Conservation (phyloP, 768 basidiomycete genomes). For the Trametes gibbosa region DNA sequence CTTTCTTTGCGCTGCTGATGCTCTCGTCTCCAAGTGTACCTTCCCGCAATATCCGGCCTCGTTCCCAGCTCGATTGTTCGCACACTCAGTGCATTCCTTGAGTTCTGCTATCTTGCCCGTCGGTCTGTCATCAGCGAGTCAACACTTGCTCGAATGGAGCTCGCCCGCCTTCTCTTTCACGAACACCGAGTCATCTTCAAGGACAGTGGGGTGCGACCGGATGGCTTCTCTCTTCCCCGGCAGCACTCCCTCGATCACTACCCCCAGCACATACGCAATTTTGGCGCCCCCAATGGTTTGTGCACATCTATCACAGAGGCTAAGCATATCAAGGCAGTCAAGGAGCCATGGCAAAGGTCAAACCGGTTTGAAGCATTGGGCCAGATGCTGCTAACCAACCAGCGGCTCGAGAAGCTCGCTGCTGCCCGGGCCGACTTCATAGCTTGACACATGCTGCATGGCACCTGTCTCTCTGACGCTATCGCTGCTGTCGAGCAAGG, state of each 20-base stretch:
- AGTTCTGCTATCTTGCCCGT: conserved; percentile 23
- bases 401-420: not conserved
- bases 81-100: conserved; percentile 9
- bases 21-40: not conserved
- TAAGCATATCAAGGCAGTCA: conserved; percentile 25
- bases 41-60: conserved; percentile 16
- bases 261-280: conserved; percentile 4
- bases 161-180: not conserved
- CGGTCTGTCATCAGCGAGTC: not conserved
- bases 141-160: not conserved
- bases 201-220: not conserved
- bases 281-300: conserved; percentile 25
- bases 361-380: conserved; percentile 11
- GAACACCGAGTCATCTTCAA: not conserved
- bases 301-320: conserved; percentile 28
- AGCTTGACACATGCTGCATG: not conserved
- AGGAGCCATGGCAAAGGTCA: conserved; percentile 22
- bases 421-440: not conserved
- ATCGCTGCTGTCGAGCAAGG: not conserved
- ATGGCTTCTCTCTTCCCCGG: not conserved
- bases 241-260: conserved; percentile 1
- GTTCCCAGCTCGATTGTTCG: not conserved
- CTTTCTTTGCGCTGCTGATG: not conserved
- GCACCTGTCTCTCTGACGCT: not conserved
- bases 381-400: conserved; percentile 23